Conservation (phyloP, 1,284 basidiomycete species). For the Ganoderma sinense region DNA sequence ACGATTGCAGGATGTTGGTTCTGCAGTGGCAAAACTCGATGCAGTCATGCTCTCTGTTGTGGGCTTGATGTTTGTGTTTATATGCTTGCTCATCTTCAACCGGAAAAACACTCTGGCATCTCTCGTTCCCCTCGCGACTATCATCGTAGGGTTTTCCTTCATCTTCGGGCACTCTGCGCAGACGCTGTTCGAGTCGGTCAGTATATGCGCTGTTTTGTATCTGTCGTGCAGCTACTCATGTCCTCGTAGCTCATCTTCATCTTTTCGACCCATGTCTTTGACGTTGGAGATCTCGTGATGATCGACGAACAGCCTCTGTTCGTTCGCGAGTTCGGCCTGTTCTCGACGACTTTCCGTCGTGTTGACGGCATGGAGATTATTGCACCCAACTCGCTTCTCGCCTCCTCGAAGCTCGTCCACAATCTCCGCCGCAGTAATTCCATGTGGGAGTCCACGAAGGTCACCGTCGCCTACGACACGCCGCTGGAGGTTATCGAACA, state of each 20-base stretch:
- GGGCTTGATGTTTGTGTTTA: constrained; percentile 70
- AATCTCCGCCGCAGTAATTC: constrained; percentile 79
- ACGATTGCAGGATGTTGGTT: constrained; percentile 60
- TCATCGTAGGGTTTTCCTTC: constrained; percentile 83
- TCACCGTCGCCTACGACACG: constrained; percentile 72
- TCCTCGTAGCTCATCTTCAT: constrained; percentile 75
- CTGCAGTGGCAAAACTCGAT: constrained; percentile 79
- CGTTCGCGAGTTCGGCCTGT: constrained; percentile 83
- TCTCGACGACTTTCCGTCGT: constrained; percentile 82
- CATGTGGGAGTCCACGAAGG: constrained; percentile 74
- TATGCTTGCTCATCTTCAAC: constrained; percentile 85
- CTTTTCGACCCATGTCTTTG: constrained; percentile 83
- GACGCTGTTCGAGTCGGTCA: constrained; percentile 80
- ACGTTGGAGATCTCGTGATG: constrained; percentile 81
- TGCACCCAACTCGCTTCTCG: constrained; percentile 82
- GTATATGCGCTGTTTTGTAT: constrained; percentile 31
- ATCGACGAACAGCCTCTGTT: constrained; percentile 73
- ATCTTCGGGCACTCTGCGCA: constrained; percentile 87
- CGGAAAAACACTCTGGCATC: constrained; percentile 74
- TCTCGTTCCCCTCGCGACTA: constrained; percentile 82
- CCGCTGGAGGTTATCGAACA: constrained; percentile 75
- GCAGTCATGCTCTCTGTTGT: constrained; percentile 73
- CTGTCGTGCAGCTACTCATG: constrained; percentile 5
- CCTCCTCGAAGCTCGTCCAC: constrained; percentile 79
- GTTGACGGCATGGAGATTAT: constrained; percentile 85